Evolutionary conservation across 2,329 filamentous ascomycete genomes (phyloP), one percentile per base, ranked within the genome.

Genomic region (Phialocephala sp.): DNA sequence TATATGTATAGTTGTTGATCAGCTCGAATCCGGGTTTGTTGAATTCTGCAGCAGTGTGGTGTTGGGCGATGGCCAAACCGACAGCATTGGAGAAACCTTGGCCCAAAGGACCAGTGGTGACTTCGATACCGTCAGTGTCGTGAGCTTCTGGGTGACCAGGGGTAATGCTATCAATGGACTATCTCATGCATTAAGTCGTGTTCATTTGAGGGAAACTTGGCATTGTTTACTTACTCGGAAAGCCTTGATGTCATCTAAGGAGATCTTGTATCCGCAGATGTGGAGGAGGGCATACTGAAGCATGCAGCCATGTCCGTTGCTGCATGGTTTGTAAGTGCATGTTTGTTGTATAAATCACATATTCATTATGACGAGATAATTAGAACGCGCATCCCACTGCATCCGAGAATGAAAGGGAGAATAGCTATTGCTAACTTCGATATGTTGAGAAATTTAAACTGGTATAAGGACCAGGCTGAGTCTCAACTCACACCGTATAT

Each of bases 221-320:
- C 18, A 57, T 5, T 14, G 4, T 20, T 15, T 43, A 66, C 92
- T 81, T 88, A 97, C 93, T 81, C 95, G 91, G 92, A 99, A 99
- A 76, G 85, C 83, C 89, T 98, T 99, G 75, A 99, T 81, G 82
- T 98, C 95, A 77, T 99, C 92, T 69, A 99, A 85, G 77, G 87
- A 87, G 74, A 99, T 76, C 70, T 83, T 87, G 80, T 97, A 99
- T 80, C 95, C 95, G 82, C 94, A 97, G 64, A 99, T 87, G 85
- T 99, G 95, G 76, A 99, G 91, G 74, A 99, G 88, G 77, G 94
- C 91, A 89, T 99, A 99, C 81, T 97, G 95, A 68, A 99, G 92
- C 94, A 99, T 97, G 88, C 95, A 99, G 76, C 91, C 95, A 84
- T 99, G 95, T 75, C 95, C 95, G 86, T 99, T 99, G 69, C 94